Evolutionary conservation across 257 asterid genomes (phyloP).

Genomic region (Leonotis leonurus): DNA sequence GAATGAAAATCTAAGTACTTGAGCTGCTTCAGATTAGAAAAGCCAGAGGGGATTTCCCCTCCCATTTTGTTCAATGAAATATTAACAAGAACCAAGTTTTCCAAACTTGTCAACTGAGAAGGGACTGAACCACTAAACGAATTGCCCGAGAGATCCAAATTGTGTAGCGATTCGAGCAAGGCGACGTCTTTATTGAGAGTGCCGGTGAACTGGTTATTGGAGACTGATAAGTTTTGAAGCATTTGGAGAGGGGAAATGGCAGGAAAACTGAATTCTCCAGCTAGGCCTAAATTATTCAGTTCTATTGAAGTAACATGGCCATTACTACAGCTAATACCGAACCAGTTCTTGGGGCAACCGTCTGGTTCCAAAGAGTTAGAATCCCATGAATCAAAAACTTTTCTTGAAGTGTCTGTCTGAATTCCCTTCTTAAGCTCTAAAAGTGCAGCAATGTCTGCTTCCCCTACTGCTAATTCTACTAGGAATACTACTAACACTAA

Average conservation of each 20-base stretch:
- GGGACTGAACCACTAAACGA: slow-evolving; percentile 52
- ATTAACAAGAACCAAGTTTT: slow-evolving; percentile 35
- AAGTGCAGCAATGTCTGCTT: slow-evolving; percentile 50
- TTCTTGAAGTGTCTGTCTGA: slow-evolving; percentile 39
- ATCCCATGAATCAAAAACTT: slow-evolving; percentile 74
- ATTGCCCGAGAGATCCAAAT: slow-evolving; percentile 58
- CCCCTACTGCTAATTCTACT: slow-evolving; percentile 34
- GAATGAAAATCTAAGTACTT: slow-evolving; percentile 59
- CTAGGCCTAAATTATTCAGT: slow-evolving; percentile 44
- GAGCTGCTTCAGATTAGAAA: slow-evolving; percentile 39
- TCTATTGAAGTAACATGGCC: slow-evolving; percentile 62
- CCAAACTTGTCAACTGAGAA: slow-evolving; percentile 29
- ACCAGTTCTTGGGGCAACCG: slow-evolving; percentile 75
- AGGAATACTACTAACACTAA: slow-evolving; percentile 38
- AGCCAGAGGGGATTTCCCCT: slow-evolving; percentile 48
- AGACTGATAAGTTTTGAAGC: slow-evolving; percentile 57
- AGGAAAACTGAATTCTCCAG: slow-evolving; percentile 46
- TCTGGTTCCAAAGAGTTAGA: slow-evolving; percentile 54
- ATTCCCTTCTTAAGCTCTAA: slow-evolving; percentile 62
- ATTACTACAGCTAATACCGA: slow-evolving; percentile 46
- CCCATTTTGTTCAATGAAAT: slow-evolving; percentile 40
- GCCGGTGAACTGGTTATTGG: slow-evolving; percentile 56
- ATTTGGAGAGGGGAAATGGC: slow-evolving; percentile 46
- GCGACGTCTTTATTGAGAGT: slow-evolving; percentile 44
- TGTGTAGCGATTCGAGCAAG: slow-evolving; percentile 30